These are phyloP conservation scores for Adansonia madagascariensis DNA, from an alignment of 441 rosid species.

Conservation along the genomic window DNA sequence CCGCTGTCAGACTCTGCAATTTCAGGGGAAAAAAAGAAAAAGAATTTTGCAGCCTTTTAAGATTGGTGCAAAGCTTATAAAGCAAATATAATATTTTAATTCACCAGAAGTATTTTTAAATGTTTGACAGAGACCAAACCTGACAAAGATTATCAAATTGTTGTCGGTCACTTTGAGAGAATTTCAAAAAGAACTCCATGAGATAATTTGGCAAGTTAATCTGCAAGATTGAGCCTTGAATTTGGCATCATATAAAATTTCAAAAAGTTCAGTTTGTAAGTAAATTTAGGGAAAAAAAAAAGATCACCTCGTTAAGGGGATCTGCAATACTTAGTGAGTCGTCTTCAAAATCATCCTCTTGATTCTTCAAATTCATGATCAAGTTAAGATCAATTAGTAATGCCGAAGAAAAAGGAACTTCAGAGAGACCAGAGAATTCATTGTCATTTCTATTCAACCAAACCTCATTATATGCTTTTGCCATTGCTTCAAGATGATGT, in stretches of 20 bases:
- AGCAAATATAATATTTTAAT: not conserved
- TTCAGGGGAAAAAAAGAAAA: not conserved
- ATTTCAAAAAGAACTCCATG: slow-evolving; percentile 60
- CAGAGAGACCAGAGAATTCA: not conserved
- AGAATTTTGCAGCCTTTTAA: not conserved
- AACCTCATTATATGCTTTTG: slow-evolving; percentile 69
- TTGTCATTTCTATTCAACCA: not conserved
- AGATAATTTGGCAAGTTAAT: slow-evolving; percentile 73
- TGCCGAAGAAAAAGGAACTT: not conserved
- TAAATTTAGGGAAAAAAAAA: slow-evolving; percentile 2
- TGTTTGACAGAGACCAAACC: slow-evolving; percentile 42
- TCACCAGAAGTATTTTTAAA: not conserved
- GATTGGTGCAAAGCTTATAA: not conserved
- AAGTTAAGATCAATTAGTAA: slow-evolving; percentile 29
- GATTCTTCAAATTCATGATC: slow-evolving; percentile 46
- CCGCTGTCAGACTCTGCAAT: slow-evolving; percentile 55
- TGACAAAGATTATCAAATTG: slow-evolving; percentile 70
- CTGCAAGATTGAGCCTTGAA: slow-evolving; percentile 42
- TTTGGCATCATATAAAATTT: not conserved
- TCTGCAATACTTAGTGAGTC: slow-evolving; percentile 54
- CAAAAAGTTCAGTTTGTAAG: not conserved
- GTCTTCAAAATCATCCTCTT: slow-evolving; percentile 69
- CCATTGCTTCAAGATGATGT: slow-evolving; percentile 79
- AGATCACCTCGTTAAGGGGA: slow-evolving; percentile 75
- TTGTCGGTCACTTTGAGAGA: slow-evolving; percentile 51